A percentile compares a stretch with the other conserved stretches of the same genome.
Evolutionary conservation across 2,329 filamentous ascomycete species (phyloP).

Genomic region (Botrytis byssoidea): DNA sequence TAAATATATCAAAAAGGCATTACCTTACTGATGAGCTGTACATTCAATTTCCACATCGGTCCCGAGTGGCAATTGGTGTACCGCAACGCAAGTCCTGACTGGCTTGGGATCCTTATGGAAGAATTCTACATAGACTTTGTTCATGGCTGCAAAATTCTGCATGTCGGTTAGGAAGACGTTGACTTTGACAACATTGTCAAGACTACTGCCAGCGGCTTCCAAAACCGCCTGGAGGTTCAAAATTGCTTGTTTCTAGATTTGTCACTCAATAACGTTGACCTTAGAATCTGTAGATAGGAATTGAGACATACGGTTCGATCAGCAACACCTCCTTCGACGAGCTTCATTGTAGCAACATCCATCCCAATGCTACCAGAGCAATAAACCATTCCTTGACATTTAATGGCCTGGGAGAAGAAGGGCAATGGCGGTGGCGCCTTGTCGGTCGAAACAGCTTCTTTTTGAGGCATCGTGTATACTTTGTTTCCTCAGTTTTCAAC

Average conservation of each 20-base stretch:
- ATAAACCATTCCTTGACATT: conserved; percentile 67
- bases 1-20: neutral
- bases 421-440: conserved; percentile 51
- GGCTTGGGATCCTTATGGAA: conserved; percentile 49
- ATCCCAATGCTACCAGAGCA: conserved; percentile 63
- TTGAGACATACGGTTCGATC: conserved; percentile 49
- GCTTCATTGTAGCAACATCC: conserved; percentile 52
- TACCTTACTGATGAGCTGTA: conserved; percentile 42
- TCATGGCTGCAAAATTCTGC: conserved; percentile 61
- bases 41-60: conserved; percentile 56
- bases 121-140: conserved; percentile 53
- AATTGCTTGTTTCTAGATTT: conserved; percentile 50
- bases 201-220: conserved; percentile 56
- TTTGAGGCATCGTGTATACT: conserved; percentile 23
- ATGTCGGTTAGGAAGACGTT: conserved; percentile 66
- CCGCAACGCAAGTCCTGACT: conserved; percentile 51
- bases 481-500: neutral
- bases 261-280: neutral
- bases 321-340: conserved; percentile 57
- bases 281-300: neutral
- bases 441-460: conserved; percentile 27
- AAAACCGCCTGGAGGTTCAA: conserved; percentile 60
- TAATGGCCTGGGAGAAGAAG: conserved; percentile 60
- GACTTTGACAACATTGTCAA: conserved; percentile 64
- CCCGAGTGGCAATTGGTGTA: conserved; percentile 49